Conservation (phyloP, 805 yeast genomes). For the Metschnikowia arizonensis region DNA sequence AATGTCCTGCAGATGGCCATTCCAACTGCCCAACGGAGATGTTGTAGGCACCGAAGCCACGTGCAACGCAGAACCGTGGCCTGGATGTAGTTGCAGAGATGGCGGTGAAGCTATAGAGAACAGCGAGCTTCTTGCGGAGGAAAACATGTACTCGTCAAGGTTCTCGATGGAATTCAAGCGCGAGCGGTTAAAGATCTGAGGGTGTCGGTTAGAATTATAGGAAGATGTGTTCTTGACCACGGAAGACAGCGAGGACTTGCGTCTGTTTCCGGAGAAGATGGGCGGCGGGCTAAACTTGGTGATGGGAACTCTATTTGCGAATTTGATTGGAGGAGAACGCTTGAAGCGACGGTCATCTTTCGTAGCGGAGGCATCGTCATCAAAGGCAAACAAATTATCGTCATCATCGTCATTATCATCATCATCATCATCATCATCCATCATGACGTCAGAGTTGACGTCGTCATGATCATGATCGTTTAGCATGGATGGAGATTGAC, state of each 20-base stretch:
- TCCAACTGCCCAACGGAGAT: conserved; percentile 26
- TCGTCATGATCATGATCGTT: conserved; percentile 21
- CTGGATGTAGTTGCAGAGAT: conserved; percentile 21
- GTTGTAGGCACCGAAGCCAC: conserved; percentile 20
- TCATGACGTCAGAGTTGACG: conserved; percentile 35
- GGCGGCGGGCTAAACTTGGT: conserved; percentile 39
- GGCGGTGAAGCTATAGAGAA: conserved; percentile 33
- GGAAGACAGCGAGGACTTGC: conserved; percentile 29
- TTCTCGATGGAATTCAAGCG: conserved; percentile 41
- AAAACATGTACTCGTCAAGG: conserved; percentile 38
- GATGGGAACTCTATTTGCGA: conserved; percentile 40
- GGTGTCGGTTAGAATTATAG: conserved; percentile 21
- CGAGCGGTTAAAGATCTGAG: conserved; percentile 33
- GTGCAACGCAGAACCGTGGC: conserved; percentile 1
- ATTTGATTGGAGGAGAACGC: conserved; percentile 34
- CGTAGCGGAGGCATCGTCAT: conserved; percentile 20
- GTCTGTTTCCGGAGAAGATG: conserved; percentile 19
- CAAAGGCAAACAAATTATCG: conserved; percentile 25
- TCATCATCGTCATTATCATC: conserved; percentile 28
- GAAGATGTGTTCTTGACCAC: conserved; percentile 19
- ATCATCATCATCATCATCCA: conserved; percentile 28
- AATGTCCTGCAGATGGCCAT: conserved; percentile 11
- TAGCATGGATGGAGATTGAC: neutral
- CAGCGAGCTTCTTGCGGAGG: conserved; percentile 37
- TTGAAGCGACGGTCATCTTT: conserved; percentile 9